Conservation (phyloP, 108 stramenopile species). For the Nitzschia putrida region DNA sequence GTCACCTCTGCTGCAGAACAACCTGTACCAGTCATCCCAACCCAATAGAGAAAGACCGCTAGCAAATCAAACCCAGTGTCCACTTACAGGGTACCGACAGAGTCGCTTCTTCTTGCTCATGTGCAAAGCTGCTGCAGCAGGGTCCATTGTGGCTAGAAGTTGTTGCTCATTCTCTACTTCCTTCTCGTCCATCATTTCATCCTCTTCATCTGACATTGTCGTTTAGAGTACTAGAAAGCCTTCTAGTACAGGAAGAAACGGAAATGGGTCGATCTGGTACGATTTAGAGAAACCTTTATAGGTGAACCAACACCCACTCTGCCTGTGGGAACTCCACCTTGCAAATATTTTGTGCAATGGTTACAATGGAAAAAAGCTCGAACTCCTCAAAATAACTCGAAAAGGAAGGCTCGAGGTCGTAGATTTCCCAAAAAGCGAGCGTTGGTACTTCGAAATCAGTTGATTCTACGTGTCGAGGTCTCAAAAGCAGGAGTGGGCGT, state of each 20-base stretch:
- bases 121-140: background rate
- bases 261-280: background rate
- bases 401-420: too few relatives aligned
- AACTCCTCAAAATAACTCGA: background rate
- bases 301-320: background rate
- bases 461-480: too few relatives aligned
- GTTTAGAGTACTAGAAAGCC: background rate
- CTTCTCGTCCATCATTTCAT: slow-evolving; percentile 2
- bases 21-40: background rate
- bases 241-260: background rate
- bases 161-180: background rate
- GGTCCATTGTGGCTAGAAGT: background rate
- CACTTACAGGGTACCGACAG: slow-evolving; percentile 28
- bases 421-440: too few relatives aligned
- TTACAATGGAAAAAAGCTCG: background rate
- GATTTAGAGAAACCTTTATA: background rate
- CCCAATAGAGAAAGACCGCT: background rate
- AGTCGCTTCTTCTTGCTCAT: slow-evolving; percentile 25
- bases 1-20: background rate
- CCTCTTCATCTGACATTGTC: slow-evolving; percentile 1
- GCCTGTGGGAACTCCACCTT: background rate
- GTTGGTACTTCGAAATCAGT: too few relatives aligned
- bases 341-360: background rate
- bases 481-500: too few relatives aligned
- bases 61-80: background rate